Evolutionary conservation across 2,329 filamentous ascomycete genomes (phyloP), one percentile per base, ranked within the genome.

Genomic region (Septoria petroselini): DNA sequence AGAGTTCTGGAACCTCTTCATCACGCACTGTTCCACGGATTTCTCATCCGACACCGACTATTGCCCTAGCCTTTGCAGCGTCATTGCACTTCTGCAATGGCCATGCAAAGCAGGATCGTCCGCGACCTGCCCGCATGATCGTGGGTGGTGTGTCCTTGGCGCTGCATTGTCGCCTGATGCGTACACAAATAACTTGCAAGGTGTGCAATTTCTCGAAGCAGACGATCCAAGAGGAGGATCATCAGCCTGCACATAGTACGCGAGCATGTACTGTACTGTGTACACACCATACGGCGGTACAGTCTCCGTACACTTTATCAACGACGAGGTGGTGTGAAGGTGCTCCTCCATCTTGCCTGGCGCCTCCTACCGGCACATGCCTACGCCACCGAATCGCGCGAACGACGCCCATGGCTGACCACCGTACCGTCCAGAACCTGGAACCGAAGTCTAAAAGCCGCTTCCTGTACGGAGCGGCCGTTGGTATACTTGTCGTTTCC

Each of bases 61-160:
- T 30, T 45, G 41, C 41, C 42, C 42, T 45, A 45, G 42, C 31
- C 17, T n/a, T 15, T 15, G 7, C 11, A 15, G 23, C 42, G 42
- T 45, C 42, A 45, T 38, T 23, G 27, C 42, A 45, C 42, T 25
- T 38, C 9, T 19, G 42, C 33, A 38, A 37, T 37, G 42, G 27
- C 42, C 34, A 4, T 19, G 40, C 27, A 31, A 17, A 19, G 23
- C 31, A n/a, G 15, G n/a, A 34, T 34, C 31, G 15, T 33, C 27
- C 25, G 18, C 30, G 40, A 42, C n/a, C 30, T 27, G 40, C 40
- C 31, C 30, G 30, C 14, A 17, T 33, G 40, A n/a, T 17, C n/a
- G 40, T 14, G 31, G 25, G 18, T 42, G 15, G 40, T 18, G 19
- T 42, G 23, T 42, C 30, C 23, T 25, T 42, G 14, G 5, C 23